Percentiles rank a stretch among this genome's conserved stretches.
phyloP scores from a whole-genome alignment of 1,139 yeast genomes.

The Yamadazyma spencermartinsiae region DNA sequence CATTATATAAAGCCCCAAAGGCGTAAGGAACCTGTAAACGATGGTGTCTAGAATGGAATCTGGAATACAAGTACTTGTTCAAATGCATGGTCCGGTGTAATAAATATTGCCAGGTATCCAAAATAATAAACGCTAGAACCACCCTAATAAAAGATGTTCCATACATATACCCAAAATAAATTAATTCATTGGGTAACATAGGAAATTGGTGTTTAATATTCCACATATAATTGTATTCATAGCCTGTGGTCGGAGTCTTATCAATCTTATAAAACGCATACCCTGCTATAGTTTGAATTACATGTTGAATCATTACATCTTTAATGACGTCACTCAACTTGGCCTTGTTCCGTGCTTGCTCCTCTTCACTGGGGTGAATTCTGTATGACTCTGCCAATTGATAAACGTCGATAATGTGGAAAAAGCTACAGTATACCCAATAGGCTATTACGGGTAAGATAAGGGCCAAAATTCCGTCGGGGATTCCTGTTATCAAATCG shows the following conservation, averaged over 20 bases:
- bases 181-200: slow-evolving; percentile 42
- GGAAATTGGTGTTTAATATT: slow-evolving; percentile 34
- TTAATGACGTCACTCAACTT: slow-evolving; percentile 64
- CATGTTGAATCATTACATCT: slow-evolving; percentile 84
- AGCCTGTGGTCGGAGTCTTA: slow-evolving; percentile 67
- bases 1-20: slow-evolving; percentile 92
- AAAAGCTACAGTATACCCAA: slow-evolving; percentile 75
- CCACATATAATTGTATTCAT: slow-evolving; percentile 73
- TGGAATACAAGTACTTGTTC: slow-evolving; percentile 70
- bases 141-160: slow-evolving; percentile 62
- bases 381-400: slow-evolving; percentile 79
- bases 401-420: slow-evolving; percentile 71
- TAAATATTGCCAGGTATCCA: slow-evolving; percentile 95
- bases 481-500: slow-evolving; percentile 53
- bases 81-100: slow-evolving; percentile 87
- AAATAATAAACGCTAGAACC: slow-evolving; percentile 62
- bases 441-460: slow-evolving; percentile 77
- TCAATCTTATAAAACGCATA: slow-evolving; percentile 54
- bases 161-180: slow-evolving; percentile 56
- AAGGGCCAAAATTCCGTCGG: slow-evolving; percentile 75
- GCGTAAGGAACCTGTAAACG: slow-evolving; percentile 94
- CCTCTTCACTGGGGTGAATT: slow-evolving; percentile 90
- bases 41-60: slow-evolving; percentile 93
- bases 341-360: slow-evolving; percentile 72
- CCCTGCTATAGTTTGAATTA: slow-evolving; percentile 78